Evolutionary conservation across 768 basidiomycete species (phyloP), one percentile per base, ranked within the genome.

Genomic region (Piloderma croceum): DNA sequence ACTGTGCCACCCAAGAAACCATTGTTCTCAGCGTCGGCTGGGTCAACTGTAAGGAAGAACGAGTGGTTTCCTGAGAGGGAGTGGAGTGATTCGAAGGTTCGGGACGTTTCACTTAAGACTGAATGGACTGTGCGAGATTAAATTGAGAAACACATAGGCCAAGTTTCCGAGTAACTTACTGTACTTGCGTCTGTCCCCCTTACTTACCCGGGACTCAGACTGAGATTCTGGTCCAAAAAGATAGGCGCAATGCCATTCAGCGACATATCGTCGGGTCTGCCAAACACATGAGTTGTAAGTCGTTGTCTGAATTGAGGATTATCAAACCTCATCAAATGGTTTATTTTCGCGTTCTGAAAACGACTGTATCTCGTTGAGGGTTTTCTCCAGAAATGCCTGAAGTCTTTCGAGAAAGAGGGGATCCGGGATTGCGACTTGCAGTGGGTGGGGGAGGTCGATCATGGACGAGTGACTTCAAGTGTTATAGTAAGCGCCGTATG

Each of bases 1-100:
- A 73, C 32, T 2, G 79, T 75, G 4, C 82, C 82, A 6, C 82
- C 82, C 5, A 85, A 63, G 57, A 83, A 83, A 0, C 79, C 77
- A 21, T 60, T 58, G 50, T 77, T 74, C 1, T 57, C 43, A 10
- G 62, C 49, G 46, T 74, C 66, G 11, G 49, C 47, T 4, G 79
- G 76, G 47, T 81, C 71, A 20, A 83, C 71, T 1, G 76, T 76
- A 3, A 85, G 66, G 29, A 83, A 46, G 50, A 83, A 79, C 0
- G 81, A 77, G 32, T 85, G 77, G 4, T 77, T 58, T 3, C 77
- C 77, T 7, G 72, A 64, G 10, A 70, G 59, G 9, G 57, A 59
- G 21, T 65, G 61, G 4, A 85, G 61, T 9, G 73, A 69, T 49
- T 83, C 79, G 17, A 85, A 62, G 20, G 69, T 64, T 19, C 61